A percentile compares a stretch with the other conserved stretches of the same genome.
Evolutionary conservation across 2,329 filamentous ascomycete genomes (phyloP).

Genomic region (Epichloe uncinata): DNA sequence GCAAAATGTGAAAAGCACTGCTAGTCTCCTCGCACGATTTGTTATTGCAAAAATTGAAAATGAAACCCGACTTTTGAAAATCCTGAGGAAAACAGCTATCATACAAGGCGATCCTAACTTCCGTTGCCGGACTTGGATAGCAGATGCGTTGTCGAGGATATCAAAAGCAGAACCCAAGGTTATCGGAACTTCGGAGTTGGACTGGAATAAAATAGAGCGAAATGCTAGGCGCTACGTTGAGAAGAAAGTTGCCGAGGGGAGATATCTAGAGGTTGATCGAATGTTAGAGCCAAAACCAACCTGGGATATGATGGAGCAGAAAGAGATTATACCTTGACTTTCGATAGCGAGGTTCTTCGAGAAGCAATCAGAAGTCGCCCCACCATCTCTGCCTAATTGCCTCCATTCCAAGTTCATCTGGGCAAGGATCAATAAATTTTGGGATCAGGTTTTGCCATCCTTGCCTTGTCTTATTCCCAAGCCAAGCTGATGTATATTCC

Average conservation of each 20-base stretch:
- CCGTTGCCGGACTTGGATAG: conserved; percentile 28
- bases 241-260: conserved; percentile 15
- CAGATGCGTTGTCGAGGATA: conserved; percentile 19
- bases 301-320: conserved; percentile 15
- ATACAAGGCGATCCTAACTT: conserved; percentile 21
- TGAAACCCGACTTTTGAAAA: conserved; percentile 17
- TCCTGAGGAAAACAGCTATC: conserved; percentile 20
- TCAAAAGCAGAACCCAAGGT: conserved; percentile 18
- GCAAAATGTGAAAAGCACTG: conserved; percentile 11
- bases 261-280: conserved; percentile 8
- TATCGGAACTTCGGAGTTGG: conserved; percentile 22
- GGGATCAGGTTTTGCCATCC: conserved; percentile 23
- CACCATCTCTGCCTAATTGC: conserved; percentile 23
- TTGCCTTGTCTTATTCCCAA: conserved; percentile 10
- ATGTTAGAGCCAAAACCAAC: conserved; percentile 16
- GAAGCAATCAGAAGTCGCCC: conserved; percentile 10
- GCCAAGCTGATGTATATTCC: conserved; percentile 20
- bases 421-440: conserved; percentile 23
- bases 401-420: conserved; percentile 28
- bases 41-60: conserved; percentile 26
- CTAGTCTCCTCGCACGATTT: conserved; percentile 22
- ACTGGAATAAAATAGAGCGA: conserved; percentile 24
- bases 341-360: background rate
- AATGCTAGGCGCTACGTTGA: conserved; percentile 21
- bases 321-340: conserved; percentile 12